These are phyloP conservation scores for Trichophyton benhamiae DNA, from an alignment of 2,329 filamentous ascomycete genomes.

Conservation along the genomic window DNA sequence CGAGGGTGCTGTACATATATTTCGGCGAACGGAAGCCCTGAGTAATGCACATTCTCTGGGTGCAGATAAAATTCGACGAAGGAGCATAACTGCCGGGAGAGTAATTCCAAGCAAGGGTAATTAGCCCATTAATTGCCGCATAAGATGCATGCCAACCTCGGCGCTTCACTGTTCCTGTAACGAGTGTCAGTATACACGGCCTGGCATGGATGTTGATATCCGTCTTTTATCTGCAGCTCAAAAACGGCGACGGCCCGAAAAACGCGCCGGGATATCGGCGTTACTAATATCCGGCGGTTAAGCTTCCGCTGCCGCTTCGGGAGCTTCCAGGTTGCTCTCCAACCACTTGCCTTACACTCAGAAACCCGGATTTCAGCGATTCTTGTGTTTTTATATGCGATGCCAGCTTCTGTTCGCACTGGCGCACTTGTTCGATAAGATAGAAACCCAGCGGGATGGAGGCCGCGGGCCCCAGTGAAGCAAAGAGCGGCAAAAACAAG, in stretches of 20 bases:
- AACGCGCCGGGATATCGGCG: neutral
- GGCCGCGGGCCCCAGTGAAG: slow-evolving; percentile 23
- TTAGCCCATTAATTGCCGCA: neutral
- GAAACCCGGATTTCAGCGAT: neutral
- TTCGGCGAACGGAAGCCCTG: neutral
- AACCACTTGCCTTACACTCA: neutral
- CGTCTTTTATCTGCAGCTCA: neutral
- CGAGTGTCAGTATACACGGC: neutral
- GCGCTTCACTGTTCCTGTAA: neutral
- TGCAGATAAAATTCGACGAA: neutral
- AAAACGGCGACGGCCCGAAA: neutral
- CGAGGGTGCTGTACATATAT: neutral
- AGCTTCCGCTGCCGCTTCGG: neutral
- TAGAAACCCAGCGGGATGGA: slow-evolving; percentile 23
- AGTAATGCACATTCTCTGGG: slow-evolving; percentile 1
- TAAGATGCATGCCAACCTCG: neutral
- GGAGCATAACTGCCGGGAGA: neutral
- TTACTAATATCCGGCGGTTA: neutral
- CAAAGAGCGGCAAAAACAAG: slow-evolving; percentile 12
- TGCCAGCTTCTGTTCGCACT: neutral
- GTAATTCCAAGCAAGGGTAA: neutral
- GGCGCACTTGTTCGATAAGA: slow-evolving; percentile 1
- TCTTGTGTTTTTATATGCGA: neutral
- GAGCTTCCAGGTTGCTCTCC: neutral
- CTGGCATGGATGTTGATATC: neutral